phyloP scores from a whole-genome alignment of 2,329 filamentous ascomycete genomes.

The Talaromyces pinophilus region DNA sequence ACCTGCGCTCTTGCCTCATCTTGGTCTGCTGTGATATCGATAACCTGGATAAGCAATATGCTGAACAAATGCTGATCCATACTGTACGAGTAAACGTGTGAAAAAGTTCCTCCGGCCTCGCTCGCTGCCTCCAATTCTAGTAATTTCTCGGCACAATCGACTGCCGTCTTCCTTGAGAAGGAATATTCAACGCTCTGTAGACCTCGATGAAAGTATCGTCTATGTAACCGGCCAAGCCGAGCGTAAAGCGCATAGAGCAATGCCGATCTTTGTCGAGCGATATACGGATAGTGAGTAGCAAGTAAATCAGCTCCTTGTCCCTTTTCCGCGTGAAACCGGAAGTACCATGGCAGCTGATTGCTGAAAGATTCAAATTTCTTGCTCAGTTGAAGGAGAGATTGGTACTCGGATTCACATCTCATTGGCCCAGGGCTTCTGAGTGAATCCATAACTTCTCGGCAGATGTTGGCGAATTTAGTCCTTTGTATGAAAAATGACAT shows the following conservation, averaged over 20 bases:
- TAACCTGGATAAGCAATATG: constrained; percentile 5
- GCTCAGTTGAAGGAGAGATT: neutral
- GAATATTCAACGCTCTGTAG: neutral
- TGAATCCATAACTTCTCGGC: neutral
- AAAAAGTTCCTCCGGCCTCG: neutral
- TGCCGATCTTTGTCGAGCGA: neutral
- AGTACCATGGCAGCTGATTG: neutral
- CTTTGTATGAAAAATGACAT: neutral
- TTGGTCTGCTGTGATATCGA: neutral
- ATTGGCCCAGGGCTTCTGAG: neutral
- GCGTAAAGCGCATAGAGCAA: neutral
- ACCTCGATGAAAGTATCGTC: neutral
- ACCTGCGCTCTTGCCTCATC: neutral
- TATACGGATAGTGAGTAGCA: neutral
- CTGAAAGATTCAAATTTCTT: neutral
- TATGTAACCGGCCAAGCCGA: constrained; percentile 1
- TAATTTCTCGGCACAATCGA: neutral
- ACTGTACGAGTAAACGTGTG: neutral
- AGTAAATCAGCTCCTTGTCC: neutral
- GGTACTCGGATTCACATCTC: neutral
- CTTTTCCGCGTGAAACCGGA: neutral
- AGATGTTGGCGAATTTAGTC: neutral
- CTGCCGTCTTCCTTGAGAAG: neutral
- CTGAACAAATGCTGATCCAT: constrained; percentile 11
- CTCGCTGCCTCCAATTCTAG: neutral